Evolutionary conservation across 208 protist genomes (phyloP), one percentile per base, ranked within the genome.

Genomic region (Entamoeba histolytica): DNA sequence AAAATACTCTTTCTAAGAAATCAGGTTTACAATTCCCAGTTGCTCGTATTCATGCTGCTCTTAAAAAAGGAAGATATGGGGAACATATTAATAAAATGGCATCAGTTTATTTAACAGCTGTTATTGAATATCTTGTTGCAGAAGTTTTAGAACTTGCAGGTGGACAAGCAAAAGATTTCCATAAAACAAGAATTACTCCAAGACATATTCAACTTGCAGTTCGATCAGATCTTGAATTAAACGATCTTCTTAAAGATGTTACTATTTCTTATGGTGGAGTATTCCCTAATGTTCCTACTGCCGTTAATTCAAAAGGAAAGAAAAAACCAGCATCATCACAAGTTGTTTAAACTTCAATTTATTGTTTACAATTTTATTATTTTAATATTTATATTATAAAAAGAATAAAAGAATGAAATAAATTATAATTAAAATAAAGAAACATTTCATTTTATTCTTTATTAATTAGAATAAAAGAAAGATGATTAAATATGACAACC

Each of bases 61-160:
- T 99, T 92, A 96, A 97, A 95, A 95, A 98, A 92, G 98, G 98
- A 92, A 96, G 97, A 95, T 99, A 98, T 96, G 97, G 98, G 52
- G 94, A 97, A 95, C 97, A 98, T 95, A 96, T 99, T 93, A 98
- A 98, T 96, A 97, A 97, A 52, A 98, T 97, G 92, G 98, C 98
- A 87, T 98, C 98, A 91, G 97, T 99, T 69, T 99, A 99, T 97
- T 95, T 99, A 92, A 97, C 98, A 5, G 98, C 98, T 55, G 98
- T 99, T 92, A 95, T 99, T 47, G 98, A 99, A 96, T 99, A 99
- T 96, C 94, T 98, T 44, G 95, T 96, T 50, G 97, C 97, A 94
- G 98, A 98, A 95, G 97, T 98, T 92, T 95, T 98, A 61, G 98
- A 98, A 94, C 94, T 98, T 28, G 98, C 98, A 47, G 97, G 97